phyloP scores from a whole-genome alignment of 371 early-diverging fungal genomes.

The Mortierella sp. region DNA sequence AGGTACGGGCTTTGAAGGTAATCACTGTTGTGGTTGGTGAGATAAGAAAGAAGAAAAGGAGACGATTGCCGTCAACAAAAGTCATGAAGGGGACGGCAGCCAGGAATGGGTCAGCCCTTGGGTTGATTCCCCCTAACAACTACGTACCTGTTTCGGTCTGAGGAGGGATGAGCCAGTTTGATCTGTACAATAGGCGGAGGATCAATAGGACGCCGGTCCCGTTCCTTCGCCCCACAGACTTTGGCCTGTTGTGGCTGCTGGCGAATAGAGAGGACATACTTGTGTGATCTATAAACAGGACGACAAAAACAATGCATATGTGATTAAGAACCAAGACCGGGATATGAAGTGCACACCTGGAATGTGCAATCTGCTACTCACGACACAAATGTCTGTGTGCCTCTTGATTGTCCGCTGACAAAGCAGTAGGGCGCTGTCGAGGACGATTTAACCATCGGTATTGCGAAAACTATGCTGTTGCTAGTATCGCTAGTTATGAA shows the following conservation, averaged over 20 bases:
- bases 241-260: constrained; percentile 30
- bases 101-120: no score
- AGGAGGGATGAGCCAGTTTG: constrained; percentile 65
- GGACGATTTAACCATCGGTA: constrained; percentile 25
- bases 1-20: constrained; percentile 85
- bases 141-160: constrained; percentile 31
- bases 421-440: constrained; percentile 23
- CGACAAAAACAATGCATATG: no score
- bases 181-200: constrained; percentile 93
- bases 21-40: constrained; percentile 53
- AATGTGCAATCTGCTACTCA: no score
- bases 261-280: constrained; percentile 19
- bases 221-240: constrained; percentile 29
- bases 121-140: no score
- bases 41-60: background rate
- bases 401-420: constrained; percentile 24
- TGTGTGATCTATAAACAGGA: background rate
- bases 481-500: no score
- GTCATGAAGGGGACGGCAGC: no score
- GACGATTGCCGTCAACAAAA: no score
- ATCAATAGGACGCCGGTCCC: constrained; percentile 91
- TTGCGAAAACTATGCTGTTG: no score
- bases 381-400: background rate
- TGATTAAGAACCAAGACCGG: no score
- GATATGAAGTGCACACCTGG: no score